Percentiles rank a stretch among this genome's conserved stretches.
Conservation (phyloP, 2,329 filamentous ascomycete genomes). For the Podosphaera fusca region DNA sequence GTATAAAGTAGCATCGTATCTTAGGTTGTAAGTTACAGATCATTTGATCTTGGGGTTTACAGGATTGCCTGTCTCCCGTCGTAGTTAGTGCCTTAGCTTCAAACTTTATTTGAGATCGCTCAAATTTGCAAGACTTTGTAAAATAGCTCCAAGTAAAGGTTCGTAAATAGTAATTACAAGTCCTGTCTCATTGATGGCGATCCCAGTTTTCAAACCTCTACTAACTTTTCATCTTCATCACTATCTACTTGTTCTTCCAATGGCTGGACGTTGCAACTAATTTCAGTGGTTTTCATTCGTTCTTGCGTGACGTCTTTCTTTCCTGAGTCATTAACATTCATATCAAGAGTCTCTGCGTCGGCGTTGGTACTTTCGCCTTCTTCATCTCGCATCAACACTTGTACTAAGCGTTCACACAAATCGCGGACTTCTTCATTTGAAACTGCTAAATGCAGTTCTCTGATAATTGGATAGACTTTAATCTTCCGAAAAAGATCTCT, state of each 20-base stretch:
- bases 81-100: too few relatives aligned
- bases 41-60: too few relatives aligned
- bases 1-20: too few relatives aligned
- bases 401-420: slow-evolving; percentile 70
- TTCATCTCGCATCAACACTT: slow-evolving; percentile 25
- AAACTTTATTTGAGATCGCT: too few relatives aligned
- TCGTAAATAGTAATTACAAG: background rate
- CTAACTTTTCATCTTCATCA: slow-evolving; percentile 16
- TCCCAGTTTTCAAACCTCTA: slow-evolving; percentile 11
- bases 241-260: slow-evolving; percentile 11
- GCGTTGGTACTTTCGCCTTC: slow-evolving; percentile 13
- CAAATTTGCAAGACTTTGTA: too few relatives aligned
- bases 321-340: background rate
- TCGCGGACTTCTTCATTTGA: slow-evolving; percentile 62
- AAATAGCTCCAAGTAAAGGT: too few relatives aligned
- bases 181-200: background rate
- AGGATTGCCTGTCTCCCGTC: too few relatives aligned
- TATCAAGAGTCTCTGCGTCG: slow-evolving; percentile 8
- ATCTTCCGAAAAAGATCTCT: slow-evolving; percentile 51
- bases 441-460: slow-evolving; percentile 62
- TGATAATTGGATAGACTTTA: slow-evolving; percentile 71
- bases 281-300: background rate
- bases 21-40: too few relatives aligned
- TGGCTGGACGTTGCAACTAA: background rate
- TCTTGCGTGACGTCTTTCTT: background rate